phyloP scores from a whole-genome alignment of 1,139 yeast species.

The Scheffersomyces parashehatae region DNA sequence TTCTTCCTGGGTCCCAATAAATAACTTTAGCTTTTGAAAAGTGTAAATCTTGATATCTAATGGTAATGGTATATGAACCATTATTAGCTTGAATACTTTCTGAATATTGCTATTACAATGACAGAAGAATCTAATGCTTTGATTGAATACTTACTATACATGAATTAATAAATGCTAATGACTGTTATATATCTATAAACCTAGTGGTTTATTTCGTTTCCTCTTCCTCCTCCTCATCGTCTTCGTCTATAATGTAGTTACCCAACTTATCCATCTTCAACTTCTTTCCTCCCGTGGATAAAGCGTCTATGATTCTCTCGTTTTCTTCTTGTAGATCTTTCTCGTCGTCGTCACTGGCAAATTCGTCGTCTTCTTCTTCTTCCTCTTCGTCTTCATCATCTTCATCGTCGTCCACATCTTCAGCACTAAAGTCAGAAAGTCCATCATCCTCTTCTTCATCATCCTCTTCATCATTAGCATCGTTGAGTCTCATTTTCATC shows the following conservation, averaged over 20 bases:
- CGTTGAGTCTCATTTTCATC: conserved; percentile 54
- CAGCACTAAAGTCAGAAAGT: conserved; percentile 19
- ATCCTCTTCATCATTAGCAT: conserved; percentile 31
- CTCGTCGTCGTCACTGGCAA: conserved; percentile 34
- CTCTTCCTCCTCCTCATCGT: conserved; percentile 4
- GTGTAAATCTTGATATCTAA: neutral
- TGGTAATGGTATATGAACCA: neutral
- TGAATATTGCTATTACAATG: no score
- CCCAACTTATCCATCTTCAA: conserved; percentile 81
- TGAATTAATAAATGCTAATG: neutral
- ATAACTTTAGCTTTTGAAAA: conserved; percentile 8
- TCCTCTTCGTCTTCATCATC: conserved; percentile 16
- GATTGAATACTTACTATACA: neutral
- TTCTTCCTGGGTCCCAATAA: conserved; percentile 19
- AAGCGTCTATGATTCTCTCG: conserved; percentile 70
- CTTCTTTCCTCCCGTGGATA: conserved; percentile 58
- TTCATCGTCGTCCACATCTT: conserved; percentile 32
- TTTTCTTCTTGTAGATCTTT: conserved; percentile 55
- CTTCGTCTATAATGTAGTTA: conserved; percentile 65
- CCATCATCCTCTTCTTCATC: conserved; percentile 31
- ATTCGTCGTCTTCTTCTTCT: conserved; percentile 25
- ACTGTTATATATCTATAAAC: conserved; percentile 2
- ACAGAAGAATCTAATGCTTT: neutral
- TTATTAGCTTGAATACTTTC: no score
- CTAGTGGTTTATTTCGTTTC: neutral